Evolutionary conservation across 2,329 filamentous ascomycete genomes (phyloP).

Genomic region (Talaromyces sp.): DNA sequence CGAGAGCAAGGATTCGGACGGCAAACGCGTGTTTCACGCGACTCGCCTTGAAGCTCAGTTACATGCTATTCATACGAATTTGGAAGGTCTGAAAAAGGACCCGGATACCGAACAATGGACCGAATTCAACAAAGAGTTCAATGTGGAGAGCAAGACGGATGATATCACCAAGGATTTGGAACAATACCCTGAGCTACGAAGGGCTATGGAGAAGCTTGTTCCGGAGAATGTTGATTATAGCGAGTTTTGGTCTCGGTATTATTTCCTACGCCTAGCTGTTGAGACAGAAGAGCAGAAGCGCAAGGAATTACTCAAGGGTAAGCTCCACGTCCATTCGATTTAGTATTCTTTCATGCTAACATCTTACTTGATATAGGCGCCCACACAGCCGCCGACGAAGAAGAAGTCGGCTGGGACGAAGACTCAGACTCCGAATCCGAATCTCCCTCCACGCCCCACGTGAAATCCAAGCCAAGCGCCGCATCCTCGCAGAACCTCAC

Average conservation of each 20-base stretch:
- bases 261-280: conserved; percentile 87
- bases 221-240: conserved; percentile 85
- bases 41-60: conserved; percentile 93
- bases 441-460: conserved; percentile 42
- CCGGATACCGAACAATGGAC: conserved; percentile 72
- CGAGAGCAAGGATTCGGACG: conserved; percentile 84
- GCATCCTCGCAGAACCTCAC: conserved; percentile 29
- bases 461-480: conserved; percentile 35
- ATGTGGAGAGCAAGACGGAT: conserved; percentile 78
- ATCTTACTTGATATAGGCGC: not conserved
- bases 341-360: not conserved
- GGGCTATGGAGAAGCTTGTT: conserved; percentile 94
- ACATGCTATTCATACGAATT: conserved; percentile 85
- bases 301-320: conserved; percentile 87
- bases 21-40: conserved; percentile 90
- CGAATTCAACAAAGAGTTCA: conserved; percentile 69
- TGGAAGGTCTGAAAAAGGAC: conserved; percentile 79
- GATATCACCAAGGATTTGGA: conserved; percentile 78
- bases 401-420: conserved; percentile 67
- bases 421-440: conserved; percentile 60
- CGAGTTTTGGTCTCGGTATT: conserved; percentile 92
- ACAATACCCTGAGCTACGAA: conserved; percentile 78
- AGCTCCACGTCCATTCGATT: conserved; percentile 22
- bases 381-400: conserved; percentile 61
- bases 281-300: conserved; percentile 88